These are phyloP conservation scores for Monosporascus sp. DNA, from an alignment of 2,329 filamentous ascomycete genomes.

Conservation along the genomic window DNA sequence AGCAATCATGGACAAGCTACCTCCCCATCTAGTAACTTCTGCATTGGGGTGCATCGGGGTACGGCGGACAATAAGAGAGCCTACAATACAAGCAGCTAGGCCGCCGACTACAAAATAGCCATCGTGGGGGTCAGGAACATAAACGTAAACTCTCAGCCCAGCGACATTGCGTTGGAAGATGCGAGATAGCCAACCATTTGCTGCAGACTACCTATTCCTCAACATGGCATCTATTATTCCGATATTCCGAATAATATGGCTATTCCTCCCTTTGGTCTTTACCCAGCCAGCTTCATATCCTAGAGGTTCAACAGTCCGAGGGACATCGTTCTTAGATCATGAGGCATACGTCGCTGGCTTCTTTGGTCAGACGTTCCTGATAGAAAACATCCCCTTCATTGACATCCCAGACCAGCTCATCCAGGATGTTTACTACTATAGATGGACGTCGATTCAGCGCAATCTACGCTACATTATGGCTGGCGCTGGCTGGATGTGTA, in stretches of 20 bases:
- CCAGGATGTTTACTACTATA: constrained; percentile 41
- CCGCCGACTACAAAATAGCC: background rate
- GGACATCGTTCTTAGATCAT: constrained; percentile 23
- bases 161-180: background rate
- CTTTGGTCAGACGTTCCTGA: constrained; percentile 21
- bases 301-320: constrained; percentile 1
- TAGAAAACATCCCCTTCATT: constrained; percentile 37
- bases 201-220: constrained; percentile 10
- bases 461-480: constrained; percentile 35
- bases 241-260: constrained; percentile 10
- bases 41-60: no score
- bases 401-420: constrained; percentile 35
- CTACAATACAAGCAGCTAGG: background rate
- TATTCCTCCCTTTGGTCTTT: constrained; percentile 8
- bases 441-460: constrained; percentile 35
- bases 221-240: constrained; percentile 13
- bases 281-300: background rate
- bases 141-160: background rate
- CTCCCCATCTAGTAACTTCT: no score
- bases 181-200: constrained; percentile 5
- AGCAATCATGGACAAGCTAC: no score
- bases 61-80: no score
- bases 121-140: background rate
- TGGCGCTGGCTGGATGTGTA: constrained; percentile 36
- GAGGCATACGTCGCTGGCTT: constrained; percentile 18